Conservation (phyloP, 2,329 filamentous ascomycete species). For the Botrytis tulipae region DNA sequence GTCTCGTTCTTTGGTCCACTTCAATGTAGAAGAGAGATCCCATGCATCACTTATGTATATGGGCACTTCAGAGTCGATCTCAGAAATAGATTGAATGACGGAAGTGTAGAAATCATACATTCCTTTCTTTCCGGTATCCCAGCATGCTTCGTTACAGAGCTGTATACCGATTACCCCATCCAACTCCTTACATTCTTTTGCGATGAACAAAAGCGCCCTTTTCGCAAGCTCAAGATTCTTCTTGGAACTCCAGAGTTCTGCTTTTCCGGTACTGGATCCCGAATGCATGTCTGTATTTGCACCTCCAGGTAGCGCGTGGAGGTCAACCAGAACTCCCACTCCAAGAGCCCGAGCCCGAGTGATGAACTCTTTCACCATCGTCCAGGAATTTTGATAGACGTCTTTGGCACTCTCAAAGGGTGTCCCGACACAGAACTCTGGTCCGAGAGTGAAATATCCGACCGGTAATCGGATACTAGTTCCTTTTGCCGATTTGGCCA, state of each 20-base stretch:
- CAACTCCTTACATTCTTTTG: conserved; percentile 43
- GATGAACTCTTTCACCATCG: conserved; percentile 48
- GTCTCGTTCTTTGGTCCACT: conserved; percentile 44
- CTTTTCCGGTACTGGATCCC: conserved; percentile 51
- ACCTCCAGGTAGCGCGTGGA: conserved; percentile 58
- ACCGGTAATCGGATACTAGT: conserved; percentile 60
- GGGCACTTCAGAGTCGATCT: conserved; percentile 50
- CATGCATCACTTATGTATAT: conserved; percentile 59
- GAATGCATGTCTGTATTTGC: conserved; percentile 56
- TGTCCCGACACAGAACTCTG: conserved; percentile 49
- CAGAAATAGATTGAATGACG: conserved; percentile 46
- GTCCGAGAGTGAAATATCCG: conserved; percentile 57
- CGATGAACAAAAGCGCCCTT: conserved; percentile 51
- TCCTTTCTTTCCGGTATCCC: conserved; percentile 44
- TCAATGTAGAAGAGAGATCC: conserved; percentile 47
- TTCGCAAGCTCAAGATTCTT: conserved; percentile 47
- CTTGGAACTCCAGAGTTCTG: conserved; percentile 50
- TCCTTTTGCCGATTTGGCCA: conserved; percentile 51
- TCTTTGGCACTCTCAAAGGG: conserved; percentile 48
- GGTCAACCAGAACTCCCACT: conserved; percentile 54
- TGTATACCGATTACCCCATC: conserved; percentile 54
- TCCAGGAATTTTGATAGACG: conserved; percentile 55
- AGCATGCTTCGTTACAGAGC: conserved; percentile 55
- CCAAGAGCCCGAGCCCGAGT: conserved; percentile 46
- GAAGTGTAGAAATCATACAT: conserved; percentile 59